phyloP scores from a whole-genome alignment of 169 alveolate species.

The Eimeria acervulina region DNA sequence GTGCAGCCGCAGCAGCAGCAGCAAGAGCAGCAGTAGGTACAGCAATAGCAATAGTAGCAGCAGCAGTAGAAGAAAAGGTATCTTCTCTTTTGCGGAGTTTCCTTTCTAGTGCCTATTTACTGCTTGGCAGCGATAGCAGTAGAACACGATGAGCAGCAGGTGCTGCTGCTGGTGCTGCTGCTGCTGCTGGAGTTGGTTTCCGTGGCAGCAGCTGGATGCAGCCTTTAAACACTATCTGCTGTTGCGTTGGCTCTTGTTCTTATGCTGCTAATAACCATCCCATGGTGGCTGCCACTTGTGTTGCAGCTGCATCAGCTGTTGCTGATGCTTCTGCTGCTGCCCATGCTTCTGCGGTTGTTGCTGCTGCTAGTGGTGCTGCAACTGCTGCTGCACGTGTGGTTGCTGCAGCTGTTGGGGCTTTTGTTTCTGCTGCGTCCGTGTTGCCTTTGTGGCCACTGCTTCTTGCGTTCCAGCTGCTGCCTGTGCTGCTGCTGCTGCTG shows the following conservation, averaged over 20 bases:
- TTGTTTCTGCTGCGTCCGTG: background rate
- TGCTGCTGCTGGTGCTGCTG: background rate
- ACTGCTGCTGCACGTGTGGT: background rate
- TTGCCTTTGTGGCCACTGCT: background rate
- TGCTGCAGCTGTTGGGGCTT: background rate
- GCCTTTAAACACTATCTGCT: too few species aligned
- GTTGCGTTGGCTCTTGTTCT: too few species aligned
- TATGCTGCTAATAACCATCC: too few species aligned
- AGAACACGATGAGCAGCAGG: background rate
- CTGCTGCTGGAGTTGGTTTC: background rate
- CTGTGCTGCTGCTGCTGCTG: conserved; percentile 46
- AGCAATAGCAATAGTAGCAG: background rate
- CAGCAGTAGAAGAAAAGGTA: background rate
- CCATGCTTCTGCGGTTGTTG: background rate
- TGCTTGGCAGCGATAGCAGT: background rate
- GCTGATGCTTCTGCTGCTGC: background rate
- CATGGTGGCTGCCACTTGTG: too few species aligned
- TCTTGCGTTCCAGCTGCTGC: background rate
- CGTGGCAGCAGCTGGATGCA: background rate
- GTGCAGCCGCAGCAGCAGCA: too few species aligned
- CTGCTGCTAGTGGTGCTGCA: background rate
- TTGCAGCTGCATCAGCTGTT: too few species aligned
- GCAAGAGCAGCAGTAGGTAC: too few species aligned
- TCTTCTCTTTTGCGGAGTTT: background rate
- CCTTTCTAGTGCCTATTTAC: background rate